Evolutionary conservation across 495 filamentous ascomycete genomes (phyloP).

Genomic region (Aspergillus haitiensis): DNA sequence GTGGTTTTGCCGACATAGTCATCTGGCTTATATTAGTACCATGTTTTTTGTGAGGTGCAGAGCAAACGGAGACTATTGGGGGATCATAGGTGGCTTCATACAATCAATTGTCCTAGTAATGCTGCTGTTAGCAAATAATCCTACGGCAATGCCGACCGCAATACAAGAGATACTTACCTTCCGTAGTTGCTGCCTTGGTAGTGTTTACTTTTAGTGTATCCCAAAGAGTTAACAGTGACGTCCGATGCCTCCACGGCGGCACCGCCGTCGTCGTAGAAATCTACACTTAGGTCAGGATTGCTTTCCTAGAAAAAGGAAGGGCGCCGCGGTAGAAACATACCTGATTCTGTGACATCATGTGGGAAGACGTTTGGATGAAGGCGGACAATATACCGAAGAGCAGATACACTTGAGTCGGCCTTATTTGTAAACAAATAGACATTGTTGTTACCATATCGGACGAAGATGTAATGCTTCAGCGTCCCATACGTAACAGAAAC

Average conservation of each 20-base stretch:
- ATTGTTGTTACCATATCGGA: constrained; percentile 9
- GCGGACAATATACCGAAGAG: constrained; percentile 5
- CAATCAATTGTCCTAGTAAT: neutral
- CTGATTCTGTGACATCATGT: neutral
- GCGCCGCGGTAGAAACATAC: neutral
- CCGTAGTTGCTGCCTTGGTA: constrained; percentile 14
- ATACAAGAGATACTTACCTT: neutral
- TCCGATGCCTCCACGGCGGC: constrained; percentile 5
- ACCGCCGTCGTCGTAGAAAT: constrained; percentile 10
- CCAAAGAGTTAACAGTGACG: constrained; percentile 1
- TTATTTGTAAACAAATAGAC: constrained; percentile 10
- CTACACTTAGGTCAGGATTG: neutral
- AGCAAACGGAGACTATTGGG: no score
- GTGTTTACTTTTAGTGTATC: constrained; percentile 12
- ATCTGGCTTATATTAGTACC: neutral
- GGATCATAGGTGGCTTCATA: neutral
- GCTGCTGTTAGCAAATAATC: neutral
- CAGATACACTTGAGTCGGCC: constrained; percentile 4
- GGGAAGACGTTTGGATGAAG: constrained; percentile 7
- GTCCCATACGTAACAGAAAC: constrained; percentile 4
- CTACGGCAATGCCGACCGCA: neutral
- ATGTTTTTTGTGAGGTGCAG: neutral
- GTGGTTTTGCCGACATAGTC: constrained; percentile 12
- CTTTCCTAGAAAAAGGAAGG: neutral
- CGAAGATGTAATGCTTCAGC: constrained; percentile 9